Percentiles rank a stretch among this genome's conserved stretches.
These are phyloP conservation scores for Fusarium kyushuense DNA, from an alignment of 2,329 filamentous ascomycete genomes.

Conservation along the genomic window DNA sequence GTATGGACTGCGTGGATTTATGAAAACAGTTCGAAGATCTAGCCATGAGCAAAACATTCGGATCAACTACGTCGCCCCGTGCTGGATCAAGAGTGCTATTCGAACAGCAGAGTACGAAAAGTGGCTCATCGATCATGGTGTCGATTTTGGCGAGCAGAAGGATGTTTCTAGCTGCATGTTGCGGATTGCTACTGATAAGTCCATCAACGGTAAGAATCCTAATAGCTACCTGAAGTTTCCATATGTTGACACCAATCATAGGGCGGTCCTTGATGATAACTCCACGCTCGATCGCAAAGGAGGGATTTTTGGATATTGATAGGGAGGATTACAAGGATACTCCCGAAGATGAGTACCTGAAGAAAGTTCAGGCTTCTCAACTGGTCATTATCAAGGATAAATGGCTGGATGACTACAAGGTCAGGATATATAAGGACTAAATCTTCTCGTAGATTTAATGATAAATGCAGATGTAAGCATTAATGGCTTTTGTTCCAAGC, in stretches of 20 bases:
- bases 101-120: conserved; percentile 56
- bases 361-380: conserved; percentile 29
- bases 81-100: conserved; percentile 55
- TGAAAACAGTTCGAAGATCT: conserved; percentile 34
- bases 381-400: conserved; percentile 39
- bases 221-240: too few species aligned
- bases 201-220: conserved; percentile 41
- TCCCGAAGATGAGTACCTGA: conserved; percentile 34
- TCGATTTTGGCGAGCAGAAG: conserved; percentile 55
- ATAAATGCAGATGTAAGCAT: too few species aligned
- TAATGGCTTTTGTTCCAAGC: too few species aligned
- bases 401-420: conserved; percentile 38
- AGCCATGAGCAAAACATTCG: conserved; percentile 56
- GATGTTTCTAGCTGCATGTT: conserved; percentile 53
- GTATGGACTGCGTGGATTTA: conserved; percentile 32
- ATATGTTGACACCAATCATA: too few species aligned
- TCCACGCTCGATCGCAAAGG: conserved; percentile 30
- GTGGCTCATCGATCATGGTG: conserved; percentile 54
- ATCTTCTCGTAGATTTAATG: too few species aligned
- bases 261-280: conserved; percentile 37
- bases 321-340: conserved; percentile 40
- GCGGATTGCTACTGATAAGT: conserved; percentile 50
- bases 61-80: conserved; percentile 61
- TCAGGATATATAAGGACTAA: conserved; percentile 29
- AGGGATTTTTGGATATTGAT: conserved; percentile 40